Evolutionary conservation across 768 basidiomycete genomes (phyloP).

Genomic region (Kwoniella mangroviensis): DNA sequence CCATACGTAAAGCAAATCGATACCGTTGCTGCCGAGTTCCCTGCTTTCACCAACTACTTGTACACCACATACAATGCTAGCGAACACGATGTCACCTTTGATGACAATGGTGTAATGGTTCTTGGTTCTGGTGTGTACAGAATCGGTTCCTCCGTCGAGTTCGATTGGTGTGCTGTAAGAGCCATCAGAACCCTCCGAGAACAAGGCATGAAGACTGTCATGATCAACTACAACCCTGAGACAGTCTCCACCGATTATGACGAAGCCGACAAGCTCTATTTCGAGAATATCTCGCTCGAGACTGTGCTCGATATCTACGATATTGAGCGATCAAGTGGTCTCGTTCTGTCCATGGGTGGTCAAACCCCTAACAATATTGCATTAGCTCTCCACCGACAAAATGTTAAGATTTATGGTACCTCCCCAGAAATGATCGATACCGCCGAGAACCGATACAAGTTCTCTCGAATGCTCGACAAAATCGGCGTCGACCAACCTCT

Average conservation of each 20-base stretch:
- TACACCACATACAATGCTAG: conserved; percentile 98
- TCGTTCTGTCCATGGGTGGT: conserved; percentile 97
- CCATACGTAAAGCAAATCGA: conserved; percentile 99
- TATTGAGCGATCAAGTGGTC: conserved; percentile 80
- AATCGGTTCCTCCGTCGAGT: conserved; percentile 98
- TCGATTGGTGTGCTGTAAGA: conserved; percentile 99
- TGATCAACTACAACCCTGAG: conserved; percentile 99
- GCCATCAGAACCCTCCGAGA: conserved; percentile 94
- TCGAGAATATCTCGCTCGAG: conserved; percentile 97
- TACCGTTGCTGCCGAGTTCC: conserved; percentile 98
- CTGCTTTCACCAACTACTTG: conserved; percentile 97
- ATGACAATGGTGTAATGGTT: conserved; percentile 94
- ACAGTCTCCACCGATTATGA: conserved; percentile 99
- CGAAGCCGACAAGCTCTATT: conserved; percentile 96
- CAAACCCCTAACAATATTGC: conserved; percentile 99
- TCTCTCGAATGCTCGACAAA: conserved; percentile 94
- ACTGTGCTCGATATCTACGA: conserved; percentile 97
- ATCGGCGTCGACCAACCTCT: conserved; percentile 97
- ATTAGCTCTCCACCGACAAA: conserved; percentile 90
- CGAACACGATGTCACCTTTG: conserved; percentile 87
- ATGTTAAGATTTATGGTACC: conserved; percentile 97
- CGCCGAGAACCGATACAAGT: conserved; percentile 98
- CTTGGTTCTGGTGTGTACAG: conserved; percentile 98
- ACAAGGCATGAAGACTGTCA: conserved; percentile 91
- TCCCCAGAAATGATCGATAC: conserved; percentile 99